Evolutionary conservation across 2,329 filamentous ascomycete species (phyloP).

Genomic region (Aspergillus fischeri): DNA sequence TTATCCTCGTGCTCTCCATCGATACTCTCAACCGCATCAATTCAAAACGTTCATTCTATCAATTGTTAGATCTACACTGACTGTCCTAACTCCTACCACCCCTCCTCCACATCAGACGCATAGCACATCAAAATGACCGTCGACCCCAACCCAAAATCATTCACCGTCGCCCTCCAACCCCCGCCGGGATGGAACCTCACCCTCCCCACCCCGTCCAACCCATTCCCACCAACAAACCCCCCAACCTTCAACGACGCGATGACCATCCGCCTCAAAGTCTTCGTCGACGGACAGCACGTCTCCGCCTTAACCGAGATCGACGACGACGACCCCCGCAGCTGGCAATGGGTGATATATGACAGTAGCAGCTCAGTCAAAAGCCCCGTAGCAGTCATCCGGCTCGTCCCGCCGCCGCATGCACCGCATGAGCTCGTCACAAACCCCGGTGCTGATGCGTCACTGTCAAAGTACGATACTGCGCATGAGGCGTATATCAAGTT

Average conservation of each 20-base stretch:
- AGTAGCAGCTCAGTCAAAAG: slow-evolving; percentile 35
- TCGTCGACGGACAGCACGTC: slow-evolving; percentile 54
- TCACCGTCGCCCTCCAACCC: slow-evolving; percentile 19
- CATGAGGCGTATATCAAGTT: slow-evolving; percentile 77
- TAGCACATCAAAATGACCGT: slow-evolving; percentile 5
- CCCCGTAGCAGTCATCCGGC: slow-evolving; percentile 72
- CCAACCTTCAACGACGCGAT: slow-evolving; percentile 58
- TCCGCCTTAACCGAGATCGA: slow-evolving; percentile 70
- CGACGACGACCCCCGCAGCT: slow-evolving; percentile 70
- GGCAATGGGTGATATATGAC: slow-evolving; percentile 84
- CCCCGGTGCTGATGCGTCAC: slow-evolving; percentile 11
- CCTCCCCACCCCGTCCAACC: slow-evolving; percentile 22
- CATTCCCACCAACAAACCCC: slow-evolving; percentile 36
- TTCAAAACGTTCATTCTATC: background rate
- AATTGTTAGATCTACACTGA: background rate
- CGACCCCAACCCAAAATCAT: background rate
- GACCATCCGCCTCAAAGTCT: slow-evolving; percentile 54
- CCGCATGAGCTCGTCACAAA: slow-evolving; percentile 48
- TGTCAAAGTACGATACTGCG: slow-evolving; percentile 45
- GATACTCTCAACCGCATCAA: background rate
- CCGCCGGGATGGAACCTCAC: slow-evolving; percentile 21
- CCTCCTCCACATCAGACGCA: background rate
- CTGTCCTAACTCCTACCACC: too few relatives aligned
- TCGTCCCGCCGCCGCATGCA: slow-evolving; percentile 75
- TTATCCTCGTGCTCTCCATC: background rate